Base-by-base conservation (phyloP, 805 yeast species). In the Saccharomycopsis malanga region DNA sequence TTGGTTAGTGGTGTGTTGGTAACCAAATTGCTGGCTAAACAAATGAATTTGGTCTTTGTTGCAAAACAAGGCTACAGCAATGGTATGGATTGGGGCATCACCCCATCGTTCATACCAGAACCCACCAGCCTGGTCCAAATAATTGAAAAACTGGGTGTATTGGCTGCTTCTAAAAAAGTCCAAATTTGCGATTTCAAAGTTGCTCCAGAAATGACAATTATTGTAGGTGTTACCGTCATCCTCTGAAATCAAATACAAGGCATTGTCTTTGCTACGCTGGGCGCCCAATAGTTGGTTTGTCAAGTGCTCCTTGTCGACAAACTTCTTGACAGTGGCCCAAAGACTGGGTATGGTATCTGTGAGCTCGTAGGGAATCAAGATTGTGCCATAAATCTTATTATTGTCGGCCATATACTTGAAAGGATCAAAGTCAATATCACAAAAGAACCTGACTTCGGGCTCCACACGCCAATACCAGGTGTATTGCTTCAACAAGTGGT, bases 381-480 rank as follows among this genome's bases (percentile, higher is more conserved):
- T 86, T 65, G 88, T 91, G 2, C 95, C 94, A 62, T 91, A 93
- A 50, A 76, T 79, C 65, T 88, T 88, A 50, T 75, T 68, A 57
- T 84, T 79, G 49, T 79, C 80, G 54, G 86, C 73, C 84, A 91
- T 76, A 54, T 81, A 76, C 57, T 76, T 73, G 68, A 91, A 91
- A 6, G 96, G 87, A 62, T 91, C 98, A 68, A 80, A 81, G 58
- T 77, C 79, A 57, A 84, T 77, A 65, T 91, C 96, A 65, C 98
- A 91, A 62, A 70, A 83, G 62, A 84, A 83, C 58, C 83, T 79
- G 42, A 89, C 87, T 53, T 81, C 89, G 0, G 98, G 98, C 63
- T 91, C 98, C 10, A 91, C 95, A 54, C 98, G 74, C 79, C 95
- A 88, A 67, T 89, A 91, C 73, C 83, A 91, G 52, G 86, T 91